These are phyloP conservation scores for Kappamyces sp. DNA, from an alignment of 192 early-diverging fungal genomes.

Conservation along the genomic window DNA sequence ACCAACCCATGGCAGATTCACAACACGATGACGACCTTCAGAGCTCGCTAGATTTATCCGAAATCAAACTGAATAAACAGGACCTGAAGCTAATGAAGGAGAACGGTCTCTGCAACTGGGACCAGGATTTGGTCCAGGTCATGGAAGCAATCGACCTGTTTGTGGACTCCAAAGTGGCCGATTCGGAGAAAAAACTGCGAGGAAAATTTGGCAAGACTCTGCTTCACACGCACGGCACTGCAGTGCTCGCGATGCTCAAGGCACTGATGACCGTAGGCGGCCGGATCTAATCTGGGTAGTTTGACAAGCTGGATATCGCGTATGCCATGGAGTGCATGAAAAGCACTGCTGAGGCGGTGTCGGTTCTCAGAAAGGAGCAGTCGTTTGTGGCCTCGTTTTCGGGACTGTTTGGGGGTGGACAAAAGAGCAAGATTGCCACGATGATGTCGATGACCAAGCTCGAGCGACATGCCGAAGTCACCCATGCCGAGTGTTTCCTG, in stretches of 20 bases:
- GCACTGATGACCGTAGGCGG: conserved; percentile 56
- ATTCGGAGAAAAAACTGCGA: conserved; percentile 54
- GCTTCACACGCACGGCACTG: conserved; percentile 68
- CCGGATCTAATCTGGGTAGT: conserved; percentile 20
- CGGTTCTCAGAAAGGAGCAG: conserved; percentile 53
- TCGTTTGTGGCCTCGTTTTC: conserved; percentile 22
- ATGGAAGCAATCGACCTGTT: conserved; percentile 66
- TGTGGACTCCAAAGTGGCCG: conserved; percentile 66
- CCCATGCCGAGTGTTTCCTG: conserved; percentile 71
- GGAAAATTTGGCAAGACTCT: conserved; percentile 46
- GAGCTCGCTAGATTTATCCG: no score
- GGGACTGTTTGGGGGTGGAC: conserved; percentile 39
- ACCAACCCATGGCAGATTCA: no score
- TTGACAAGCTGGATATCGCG: conserved; percentile 63
- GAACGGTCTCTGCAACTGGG: conserved; percentile 18
- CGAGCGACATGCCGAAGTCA: conserved; percentile 73
- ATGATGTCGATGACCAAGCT: conserved; percentile 48
- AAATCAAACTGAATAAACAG: conserved; percentile 7
- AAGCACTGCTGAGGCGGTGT: conserved; percentile 54
- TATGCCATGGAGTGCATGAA: conserved; percentile 57
- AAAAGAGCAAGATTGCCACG: conserved; percentile 36
- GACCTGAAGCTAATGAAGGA: conserved; percentile 16
- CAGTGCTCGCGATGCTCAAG: conserved; percentile 61
- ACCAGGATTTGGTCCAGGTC: conserved; percentile 51
- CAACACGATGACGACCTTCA: no score